phyloP scores from a whole-genome alignment of 371 early-diverging fungal species.

The Mucor plumbeus region DNA sequence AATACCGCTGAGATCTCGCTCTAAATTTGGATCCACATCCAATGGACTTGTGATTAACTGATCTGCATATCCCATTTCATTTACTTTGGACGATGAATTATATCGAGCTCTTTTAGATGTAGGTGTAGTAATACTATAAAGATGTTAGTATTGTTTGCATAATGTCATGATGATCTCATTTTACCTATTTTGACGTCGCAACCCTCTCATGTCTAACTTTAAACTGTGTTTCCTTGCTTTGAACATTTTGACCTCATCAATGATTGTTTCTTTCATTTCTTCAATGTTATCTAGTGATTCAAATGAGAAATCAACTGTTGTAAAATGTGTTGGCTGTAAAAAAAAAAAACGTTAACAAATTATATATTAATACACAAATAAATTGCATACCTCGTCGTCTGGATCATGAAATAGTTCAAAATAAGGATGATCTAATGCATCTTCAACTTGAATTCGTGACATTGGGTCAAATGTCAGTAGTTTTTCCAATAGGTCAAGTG shows the following conservation, averaged over 20 bases:
- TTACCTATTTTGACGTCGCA: conserved; percentile 26
- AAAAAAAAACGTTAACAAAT: no score
- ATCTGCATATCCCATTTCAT: conserved; percentile 28
- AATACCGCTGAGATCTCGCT: conserved; percentile 32
- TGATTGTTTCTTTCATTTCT: conserved; percentile 88
- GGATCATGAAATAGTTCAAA: conserved; percentile 77
- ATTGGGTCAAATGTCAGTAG: conserved; percentile 83
- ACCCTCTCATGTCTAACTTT: conserved; percentile 26
- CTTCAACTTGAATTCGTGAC: conserved; percentile 81
- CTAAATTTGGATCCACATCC: conserved; percentile 28
- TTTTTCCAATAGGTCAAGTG: conserved; percentile 77
- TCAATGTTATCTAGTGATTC: conserved; percentile 84
- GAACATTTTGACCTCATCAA: conserved; percentile 84
- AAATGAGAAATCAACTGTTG: conserved; percentile 91
- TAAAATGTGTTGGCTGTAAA: conserved; percentile 68
- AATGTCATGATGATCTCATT: background rate
- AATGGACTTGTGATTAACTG: conserved; percentile 28
- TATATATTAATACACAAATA: background rate
- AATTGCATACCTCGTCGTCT: conserved; percentile 58
- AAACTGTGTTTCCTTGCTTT: conserved; percentile 56
- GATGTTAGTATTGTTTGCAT: background rate
- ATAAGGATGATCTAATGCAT: conserved; percentile 84
- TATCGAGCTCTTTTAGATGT: conserved; percentile 17
- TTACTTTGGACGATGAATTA: conserved; percentile 7
- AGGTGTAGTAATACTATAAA: conserved; percentile 22